Percentiles rank a stretch among this genome's conserved stretches.
Evolutionary conservation across 1,284 basidiomycete species (phyloP).

Genomic region (Malassezia globosa): DNA sequence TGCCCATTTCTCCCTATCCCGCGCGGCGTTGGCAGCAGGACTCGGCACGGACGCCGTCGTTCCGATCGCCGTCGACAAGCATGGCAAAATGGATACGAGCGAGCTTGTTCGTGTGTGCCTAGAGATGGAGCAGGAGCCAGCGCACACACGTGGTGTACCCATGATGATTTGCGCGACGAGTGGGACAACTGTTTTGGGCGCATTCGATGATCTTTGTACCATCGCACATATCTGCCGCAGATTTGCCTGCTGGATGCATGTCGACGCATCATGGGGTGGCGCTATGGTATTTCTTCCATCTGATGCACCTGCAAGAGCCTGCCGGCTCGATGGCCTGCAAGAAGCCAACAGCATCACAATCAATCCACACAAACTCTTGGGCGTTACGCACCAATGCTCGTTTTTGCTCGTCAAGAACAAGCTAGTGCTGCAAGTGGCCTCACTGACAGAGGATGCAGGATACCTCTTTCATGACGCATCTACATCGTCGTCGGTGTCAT

Average conservation of each 20-base stretch:
- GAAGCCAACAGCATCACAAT: slow-evolving; percentile 47
- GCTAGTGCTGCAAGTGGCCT: slow-evolving; percentile 28
- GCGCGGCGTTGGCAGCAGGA: slow-evolving; percentile 48
- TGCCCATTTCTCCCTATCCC: slow-evolving; percentile 47
- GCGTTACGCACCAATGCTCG: slow-evolving; percentile 48
- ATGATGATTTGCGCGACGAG: slow-evolving; percentile 50
- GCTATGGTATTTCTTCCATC: slow-evolving; percentile 43
- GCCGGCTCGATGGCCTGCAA: slow-evolving; percentile 22
- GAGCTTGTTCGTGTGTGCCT: slow-evolving; percentile 23
- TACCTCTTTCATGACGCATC: slow-evolving; percentile 47
- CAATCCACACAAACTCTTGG: slow-evolving; percentile 50
- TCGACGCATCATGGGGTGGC: slow-evolving; percentile 49
- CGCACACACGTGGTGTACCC: slow-evolving; percentile 27
- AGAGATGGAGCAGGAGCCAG: slow-evolving; percentile 12
- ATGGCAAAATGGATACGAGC: slow-evolving; percentile 29
- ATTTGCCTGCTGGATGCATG: slow-evolving; percentile 46
- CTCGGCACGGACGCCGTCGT: slow-evolving; percentile 46
- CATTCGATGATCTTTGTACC: slow-evolving; percentile 45
- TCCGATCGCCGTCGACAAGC: slow-evolving; percentile 39
- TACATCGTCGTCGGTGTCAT: not conserved
- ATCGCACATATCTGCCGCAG: slow-evolving; percentile 39
- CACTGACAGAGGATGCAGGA: slow-evolving; percentile 47
- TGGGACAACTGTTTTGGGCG: slow-evolving; percentile 49
- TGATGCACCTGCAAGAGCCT: slow-evolving; percentile 1
- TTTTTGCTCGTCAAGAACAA: slow-evolving; percentile 47